These are phyloP conservation scores for Venturia carpophila DNA, from an alignment of 2,329 filamentous ascomycete species.

Conservation along the genomic window DNA sequence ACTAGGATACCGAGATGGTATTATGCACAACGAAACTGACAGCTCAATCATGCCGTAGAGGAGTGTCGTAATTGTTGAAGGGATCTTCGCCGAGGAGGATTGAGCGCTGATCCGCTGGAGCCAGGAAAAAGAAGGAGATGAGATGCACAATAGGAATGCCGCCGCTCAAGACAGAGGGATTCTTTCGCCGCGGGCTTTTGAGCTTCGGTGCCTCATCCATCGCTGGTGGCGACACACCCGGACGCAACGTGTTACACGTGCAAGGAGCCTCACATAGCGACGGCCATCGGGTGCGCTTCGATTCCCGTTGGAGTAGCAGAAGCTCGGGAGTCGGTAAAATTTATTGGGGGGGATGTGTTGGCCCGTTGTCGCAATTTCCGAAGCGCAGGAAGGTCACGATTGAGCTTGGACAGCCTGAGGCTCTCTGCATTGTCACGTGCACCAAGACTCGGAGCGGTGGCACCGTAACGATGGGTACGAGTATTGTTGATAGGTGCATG, in stretches of 20 bases:
- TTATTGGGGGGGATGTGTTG: neutral
- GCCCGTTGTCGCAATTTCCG: neutral
- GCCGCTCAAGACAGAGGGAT: neutral
- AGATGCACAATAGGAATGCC: neutral
- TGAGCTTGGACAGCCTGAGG: neutral
- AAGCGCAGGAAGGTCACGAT: neutral
- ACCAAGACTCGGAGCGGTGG: neutral
- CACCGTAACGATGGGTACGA: no score
- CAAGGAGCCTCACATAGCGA: neutral
- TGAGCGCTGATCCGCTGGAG: neutral
- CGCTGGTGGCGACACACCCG: neutral
- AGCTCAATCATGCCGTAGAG: neutral
- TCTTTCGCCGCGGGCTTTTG: neutral
- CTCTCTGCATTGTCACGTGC: neutral
- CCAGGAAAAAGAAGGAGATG: neutral
- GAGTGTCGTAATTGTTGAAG: neutral
- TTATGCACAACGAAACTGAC: conserved; percentile 6
- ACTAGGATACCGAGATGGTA: neutral
- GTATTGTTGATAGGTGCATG: no score
- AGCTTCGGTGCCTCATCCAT: neutral
- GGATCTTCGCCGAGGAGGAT: neutral
- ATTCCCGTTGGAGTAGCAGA: neutral
- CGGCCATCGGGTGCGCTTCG: neutral
- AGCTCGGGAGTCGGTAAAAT: neutral
- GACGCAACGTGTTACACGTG: neutral